A percentile compares a stretch with the other conserved stretches of the same genome.
Evolutionary conservation across 306 rosid species (phyloP).

Genomic region (Castanopsis chinensis): DNA sequence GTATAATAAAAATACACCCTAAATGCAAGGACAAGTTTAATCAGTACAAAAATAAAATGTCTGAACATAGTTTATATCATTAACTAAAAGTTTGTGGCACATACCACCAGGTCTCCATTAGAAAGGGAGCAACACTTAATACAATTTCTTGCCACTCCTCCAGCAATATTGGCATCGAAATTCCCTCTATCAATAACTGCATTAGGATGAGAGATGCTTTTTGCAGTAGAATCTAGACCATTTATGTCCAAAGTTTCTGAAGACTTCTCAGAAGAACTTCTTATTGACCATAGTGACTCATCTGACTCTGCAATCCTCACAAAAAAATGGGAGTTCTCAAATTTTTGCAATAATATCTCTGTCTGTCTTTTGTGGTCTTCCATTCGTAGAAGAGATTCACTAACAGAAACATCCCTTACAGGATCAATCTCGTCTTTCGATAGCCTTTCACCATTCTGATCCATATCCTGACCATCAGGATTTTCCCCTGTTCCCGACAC

Average conservation of each 20-base stretch:
- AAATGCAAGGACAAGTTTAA: background rate
- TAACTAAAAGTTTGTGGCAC: slow-evolving; percentile 41
- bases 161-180: slow-evolving; percentile 63
- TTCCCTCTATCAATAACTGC: slow-evolving; percentile 76
- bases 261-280: slow-evolving; percentile 27
- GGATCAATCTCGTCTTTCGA: slow-evolving; percentile 28
- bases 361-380: slow-evolving; percentile 70
- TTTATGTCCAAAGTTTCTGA: slow-evolving; percentile 34
- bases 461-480: slow-evolving; percentile 38
- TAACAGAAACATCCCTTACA: slow-evolving; percentile 41
- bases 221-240: slow-evolving; percentile 30
- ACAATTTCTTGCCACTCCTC: slow-evolving; percentile 80
- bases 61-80: background rate
- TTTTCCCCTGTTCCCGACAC: slow-evolving; percentile 40
- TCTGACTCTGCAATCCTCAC: slow-evolving; percentile 79
- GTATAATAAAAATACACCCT: background rate
- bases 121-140: slow-evolving; percentile 79
- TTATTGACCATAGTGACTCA: slow-evolving; percentile 82
- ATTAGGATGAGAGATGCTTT: slow-evolving; percentile 38
- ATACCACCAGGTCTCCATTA: slow-evolving; percentile 96
- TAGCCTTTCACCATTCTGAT: slow-evolving; percentile 46
- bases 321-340: slow-evolving; percentile 90
- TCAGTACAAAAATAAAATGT: background rate
- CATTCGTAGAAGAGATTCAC: slow-evolving; percentile 66
- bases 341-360: slow-evolving; percentile 55